phyloP scores from a whole-genome alignment of 257 asterid genomes.

The Eustoma russellianum region DNA sequence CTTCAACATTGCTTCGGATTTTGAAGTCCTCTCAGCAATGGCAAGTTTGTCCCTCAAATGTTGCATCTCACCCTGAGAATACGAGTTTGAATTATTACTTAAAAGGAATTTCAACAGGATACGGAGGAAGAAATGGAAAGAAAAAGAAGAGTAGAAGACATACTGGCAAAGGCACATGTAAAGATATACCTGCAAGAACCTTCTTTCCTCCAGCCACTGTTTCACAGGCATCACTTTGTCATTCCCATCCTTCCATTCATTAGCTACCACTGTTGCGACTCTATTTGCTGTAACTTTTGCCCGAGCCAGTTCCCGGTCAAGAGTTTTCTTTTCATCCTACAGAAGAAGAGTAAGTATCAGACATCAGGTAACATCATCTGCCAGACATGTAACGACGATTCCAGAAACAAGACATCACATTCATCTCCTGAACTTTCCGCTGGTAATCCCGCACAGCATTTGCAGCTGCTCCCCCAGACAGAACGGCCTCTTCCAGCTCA shows the following conservation, averaged over 20 bases:
- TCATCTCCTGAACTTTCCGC: slow-evolving; percentile 98
- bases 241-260: slow-evolving; percentile 96
- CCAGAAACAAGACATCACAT: slow-evolving; percentile 35
- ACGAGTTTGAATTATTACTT: slow-evolving; percentile 5
- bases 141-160: slow-evolving; percentile 1
- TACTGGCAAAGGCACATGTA: neutral
- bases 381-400: neutral
- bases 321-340: slow-evolving; percentile 94
- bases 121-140: neutral
- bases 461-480: slow-evolving; percentile 99
- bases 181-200: slow-evolving; percentile 63
- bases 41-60: slow-evolving; percentile 92
- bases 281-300: slow-evolving; percentile 98
- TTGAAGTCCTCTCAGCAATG: slow-evolving; percentile 75
- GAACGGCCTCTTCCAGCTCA: slow-evolving; percentile 98
- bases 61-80: slow-evolving; percentile 87
- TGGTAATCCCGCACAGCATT: slow-evolving; percentile 98
- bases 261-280: slow-evolving; percentile 97
- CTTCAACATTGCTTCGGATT: slow-evolving; percentile 85
- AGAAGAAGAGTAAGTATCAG: neutral
- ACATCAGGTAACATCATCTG: slow-evolving; percentile 7
- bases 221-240: slow-evolving; percentile 99
- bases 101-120: neutral
- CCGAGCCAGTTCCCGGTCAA: slow-evolving; percentile 96
- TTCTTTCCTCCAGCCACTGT: slow-evolving; percentile 98